phyloP scores from a whole-genome alignment of 2,329 filamentous ascomycete genomes.

The Didymella segeticola region DNA sequence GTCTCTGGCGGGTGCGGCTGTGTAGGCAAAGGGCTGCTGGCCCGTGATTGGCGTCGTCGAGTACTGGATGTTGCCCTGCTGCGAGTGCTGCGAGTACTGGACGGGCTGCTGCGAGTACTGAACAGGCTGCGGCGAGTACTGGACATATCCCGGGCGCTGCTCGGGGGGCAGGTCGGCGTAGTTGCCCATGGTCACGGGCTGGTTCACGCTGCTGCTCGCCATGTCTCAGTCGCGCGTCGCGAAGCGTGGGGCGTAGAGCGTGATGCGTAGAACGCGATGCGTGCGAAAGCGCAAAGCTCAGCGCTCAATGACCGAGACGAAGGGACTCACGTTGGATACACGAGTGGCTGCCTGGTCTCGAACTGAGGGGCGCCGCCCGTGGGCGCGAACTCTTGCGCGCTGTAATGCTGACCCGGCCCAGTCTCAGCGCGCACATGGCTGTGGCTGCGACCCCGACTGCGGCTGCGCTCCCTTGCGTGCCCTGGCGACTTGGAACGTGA shows the following conservation, averaged over 20 bases:
- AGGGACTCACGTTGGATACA: conserved; percentile 45
- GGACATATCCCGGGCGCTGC: conserved; percentile 51
- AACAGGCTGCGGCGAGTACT: conserved; percentile 28
- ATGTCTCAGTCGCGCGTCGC: conserved; percentile 37
- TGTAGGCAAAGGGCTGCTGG: conserved; percentile 40
- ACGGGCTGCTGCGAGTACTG: conserved; percentile 29
- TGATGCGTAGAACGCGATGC: background rate
- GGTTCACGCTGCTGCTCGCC: conserved; percentile 35
- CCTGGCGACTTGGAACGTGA: conserved; percentile 53
- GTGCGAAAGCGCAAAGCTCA: background rate
- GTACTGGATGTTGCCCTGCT: conserved; percentile 41
- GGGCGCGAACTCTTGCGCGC: conserved; percentile 11
- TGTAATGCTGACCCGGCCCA: conserved; percentile 18
- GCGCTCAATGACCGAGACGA: conserved; percentile 1
- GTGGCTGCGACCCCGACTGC: conserved; percentile 37
- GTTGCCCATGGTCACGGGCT: conserved; percentile 52
- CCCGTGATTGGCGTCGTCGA: conserved; percentile 24
- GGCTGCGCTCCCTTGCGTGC: conserved; percentile 43
- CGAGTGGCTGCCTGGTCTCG: conserved; percentile 51
- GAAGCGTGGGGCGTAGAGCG: conserved; percentile 4
- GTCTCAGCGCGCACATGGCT: conserved; percentile 20
- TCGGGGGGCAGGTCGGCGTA: conserved; percentile 54
- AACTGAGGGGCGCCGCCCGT: conserved; percentile 47
- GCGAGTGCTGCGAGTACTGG: conserved; percentile 26
- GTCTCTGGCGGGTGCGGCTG: conserved; percentile 31